Conservation (phyloP, 805 yeast species). For the Yarrowia sp. region DNA sequence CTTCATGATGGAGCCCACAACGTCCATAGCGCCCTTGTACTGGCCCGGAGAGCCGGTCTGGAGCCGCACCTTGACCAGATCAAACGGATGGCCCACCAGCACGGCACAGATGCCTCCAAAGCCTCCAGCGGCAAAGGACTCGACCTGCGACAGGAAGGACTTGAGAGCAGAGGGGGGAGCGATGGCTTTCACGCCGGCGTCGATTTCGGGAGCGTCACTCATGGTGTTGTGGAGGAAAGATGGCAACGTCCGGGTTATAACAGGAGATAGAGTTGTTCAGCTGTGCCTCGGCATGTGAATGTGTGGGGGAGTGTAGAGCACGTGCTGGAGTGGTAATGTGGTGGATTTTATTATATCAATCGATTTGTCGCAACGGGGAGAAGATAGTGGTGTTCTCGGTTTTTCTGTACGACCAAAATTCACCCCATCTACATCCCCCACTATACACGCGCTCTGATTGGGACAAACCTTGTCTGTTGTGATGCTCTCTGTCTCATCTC, state of each 20-base stretch:
- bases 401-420: background rate
- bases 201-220: slow-evolving; percentile 27
- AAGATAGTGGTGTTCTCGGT: background rate
- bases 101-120: slow-evolving; percentile 97
- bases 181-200: slow-evolving; percentile 15
- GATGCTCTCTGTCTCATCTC: too few species aligned
- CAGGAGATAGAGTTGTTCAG: background rate
- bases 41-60: slow-evolving; percentile 70
- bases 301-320: background rate
- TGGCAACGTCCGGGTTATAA: slow-evolving; percentile 16
- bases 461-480: too few species aligned
- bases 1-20: slow-evolving; percentile 67
- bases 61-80: slow-evolving; percentile 83
- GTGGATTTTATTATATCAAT: background rate
- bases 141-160: slow-evolving; percentile 51
- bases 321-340: too few species aligned
- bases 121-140: slow-evolving; percentile 90
- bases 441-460: too few species aligned
- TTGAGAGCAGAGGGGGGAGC: slow-evolving; percentile 25
- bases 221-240: background rate
- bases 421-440: background rate
- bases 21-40: slow-evolving; percentile 59
- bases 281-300: slow-evolving; percentile 24
- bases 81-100: slow-evolving; percentile 94
- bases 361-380: background rate